A percentile compares a stretch with the other conserved stretches of the same genome.
These are phyloP conservation scores for Fusarium robinianum DNA, from an alignment of 2,329 filamentous ascomycete species.

Conservation along the genomic window DNA sequence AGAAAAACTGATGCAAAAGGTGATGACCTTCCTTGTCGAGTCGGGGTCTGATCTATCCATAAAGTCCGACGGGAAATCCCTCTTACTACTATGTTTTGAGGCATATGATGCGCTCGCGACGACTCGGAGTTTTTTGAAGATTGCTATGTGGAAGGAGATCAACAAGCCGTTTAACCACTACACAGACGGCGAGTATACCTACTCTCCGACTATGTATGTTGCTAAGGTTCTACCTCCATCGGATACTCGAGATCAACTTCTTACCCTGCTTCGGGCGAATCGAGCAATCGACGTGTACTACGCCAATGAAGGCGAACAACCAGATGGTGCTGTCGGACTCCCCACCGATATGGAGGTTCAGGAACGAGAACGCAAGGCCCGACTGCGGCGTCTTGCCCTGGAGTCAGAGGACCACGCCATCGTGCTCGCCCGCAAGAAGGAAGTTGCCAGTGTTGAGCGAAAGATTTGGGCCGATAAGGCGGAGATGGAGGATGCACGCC, in stretches of 20 bases:
- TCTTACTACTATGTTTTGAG: conserved; percentile 64
- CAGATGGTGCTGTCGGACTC: conserved; percentile 56
- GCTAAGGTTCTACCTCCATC: conserved; percentile 49
- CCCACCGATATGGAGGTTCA: conserved; percentile 54
- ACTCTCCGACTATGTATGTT: conserved; percentile 69
- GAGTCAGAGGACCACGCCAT: conserved; percentile 56
- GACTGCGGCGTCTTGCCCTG: conserved; percentile 49
- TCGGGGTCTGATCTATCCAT: conserved; percentile 61
- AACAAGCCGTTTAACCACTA: conserved; percentile 64
- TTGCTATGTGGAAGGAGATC: conserved; percentile 66
- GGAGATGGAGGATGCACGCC: conserved; percentile 57
- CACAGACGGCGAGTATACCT: conserved; percentile 57
- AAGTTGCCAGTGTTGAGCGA: conserved; percentile 56
- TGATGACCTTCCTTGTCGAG: conserved; percentile 60
- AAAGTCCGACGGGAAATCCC: conserved; percentile 60
- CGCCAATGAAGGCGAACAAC: conserved; percentile 57
- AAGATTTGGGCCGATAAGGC: conserved; percentile 54
- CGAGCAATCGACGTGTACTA: conserved; percentile 60
- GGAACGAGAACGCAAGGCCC: conserved; percentile 56
- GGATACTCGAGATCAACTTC: conserved; percentile 48
- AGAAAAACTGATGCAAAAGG: conserved; percentile 60
- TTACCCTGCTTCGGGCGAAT: conserved; percentile 56
- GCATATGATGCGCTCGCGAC: conserved; percentile 58
- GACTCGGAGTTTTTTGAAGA: conserved; percentile 62
- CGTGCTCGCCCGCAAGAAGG: conserved; percentile 53